Evolutionary conservation across 176 grass and related monocot species (phyloP), one percentile per base, ranked within the genome.

Genomic region (Musa schizocarpa): DNA sequence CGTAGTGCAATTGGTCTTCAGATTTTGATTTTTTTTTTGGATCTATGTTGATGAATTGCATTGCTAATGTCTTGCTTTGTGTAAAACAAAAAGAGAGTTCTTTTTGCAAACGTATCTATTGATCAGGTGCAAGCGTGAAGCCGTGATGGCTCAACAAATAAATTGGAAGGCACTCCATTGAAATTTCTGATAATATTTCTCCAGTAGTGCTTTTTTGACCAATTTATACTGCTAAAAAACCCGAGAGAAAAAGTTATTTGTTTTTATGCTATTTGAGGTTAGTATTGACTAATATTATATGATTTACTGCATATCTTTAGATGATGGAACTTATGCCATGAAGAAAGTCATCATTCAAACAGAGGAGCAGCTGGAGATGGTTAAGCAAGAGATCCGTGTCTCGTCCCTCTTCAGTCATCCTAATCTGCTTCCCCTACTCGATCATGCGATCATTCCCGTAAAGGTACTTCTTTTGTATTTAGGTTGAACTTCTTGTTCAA

Each of bases 361-460:
- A 13, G 80, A 96, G 53, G 79, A 89, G 76, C 92, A 96, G 69
- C 69, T 96, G 48, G 87, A 89, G 70, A 73, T 92, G 74, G 89
- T 96, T 79, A 77, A 74, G 52, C 84, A 96, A 68, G 92, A 96
- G 88, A 96, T 96, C 70, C 62, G 19, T 61, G 82, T 96, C 65
- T 96, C 92, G 14, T 87, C 89, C 51, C 89, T 84, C 27, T 96
- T 96, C 77, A 89, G 76, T 52, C 92, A 96, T 87, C 86, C 89
- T 81, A 96, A 91, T 92, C 68, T 96, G 68, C 92, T 96, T 87
- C 92, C 92, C 26, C 89, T 96, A 78, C 77, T 96, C 54, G 92
- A 96, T 77, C 82, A 96, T 49, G 82, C 89, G 11, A 92, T 96
- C 75, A 87, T 96, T 86, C 63, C 86, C 49, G 75, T 92, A 43